Conservation (phyloP, 140 eudicot species). For the Oenanthe javanica region DNA sequence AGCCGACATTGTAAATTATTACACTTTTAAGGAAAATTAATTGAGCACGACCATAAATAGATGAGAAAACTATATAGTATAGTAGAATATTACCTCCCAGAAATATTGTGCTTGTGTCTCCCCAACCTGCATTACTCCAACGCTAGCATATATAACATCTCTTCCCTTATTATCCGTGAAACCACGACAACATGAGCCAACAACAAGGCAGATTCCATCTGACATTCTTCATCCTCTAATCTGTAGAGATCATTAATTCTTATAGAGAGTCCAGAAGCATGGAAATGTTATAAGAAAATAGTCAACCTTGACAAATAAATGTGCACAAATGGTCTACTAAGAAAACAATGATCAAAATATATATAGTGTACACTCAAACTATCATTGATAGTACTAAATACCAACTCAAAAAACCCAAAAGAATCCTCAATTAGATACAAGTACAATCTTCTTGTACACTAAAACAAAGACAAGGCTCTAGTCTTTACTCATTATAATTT, state of each 20-base stretch:
- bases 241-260: conserved; percentile 26
- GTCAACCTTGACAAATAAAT: too few relatives aligned
- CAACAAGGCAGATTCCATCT: conserved; percentile 93
- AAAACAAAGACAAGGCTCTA: too few relatives aligned
- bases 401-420: too few relatives aligned
- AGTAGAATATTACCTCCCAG: background rate
- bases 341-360: too few relatives aligned
- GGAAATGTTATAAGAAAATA: too few relatives aligned
- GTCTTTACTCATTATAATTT: too few relatives aligned
- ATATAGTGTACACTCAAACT: too few relatives aligned
- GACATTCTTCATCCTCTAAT: conserved; percentile 83
- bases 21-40: background rate
- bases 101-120: conserved; percentile 47
- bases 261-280: too few relatives aligned
- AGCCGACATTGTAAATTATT: background rate
- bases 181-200: conserved; percentile 91
- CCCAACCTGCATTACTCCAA: conserved; percentile 62
- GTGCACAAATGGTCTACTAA: too few relatives aligned
- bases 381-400: too few relatives aligned
- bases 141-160: conserved; percentile 84
- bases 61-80: background rate
- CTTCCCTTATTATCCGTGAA: conserved; percentile 59
- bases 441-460: too few relatives aligned
- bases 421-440: too few relatives aligned
- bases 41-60: background rate